Evolutionary conservation across 2,329 filamentous ascomycete species (phyloP), one percentile per base, ranked within the genome.

Genomic region (Xylariaceae sp.): DNA sequence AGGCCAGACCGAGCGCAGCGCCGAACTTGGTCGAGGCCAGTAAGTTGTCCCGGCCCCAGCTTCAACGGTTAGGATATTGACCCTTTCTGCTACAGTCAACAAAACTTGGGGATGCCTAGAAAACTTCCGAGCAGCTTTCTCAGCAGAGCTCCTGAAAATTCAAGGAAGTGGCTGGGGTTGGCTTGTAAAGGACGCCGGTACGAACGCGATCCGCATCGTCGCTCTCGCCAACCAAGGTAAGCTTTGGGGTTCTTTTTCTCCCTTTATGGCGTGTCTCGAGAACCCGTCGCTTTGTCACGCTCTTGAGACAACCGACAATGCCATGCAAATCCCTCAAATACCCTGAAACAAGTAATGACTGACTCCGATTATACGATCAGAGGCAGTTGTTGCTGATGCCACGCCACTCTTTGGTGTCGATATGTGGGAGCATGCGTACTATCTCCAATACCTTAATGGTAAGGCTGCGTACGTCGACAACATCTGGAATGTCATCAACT

Each of bases 351-450:
- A n/a, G n/a, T n/a, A n/a, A n/a, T n/a, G n/a, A n/a, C n/a, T n/a
- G n/a, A n/a, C n/a, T n/a, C n/a, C n/a, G n/a, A n/a, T n/a, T n/a
- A n/a, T n/a, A n/a, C n/a, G n/a, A n/a, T n/a, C n/a, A n/a, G 90
- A 95, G 65, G 86, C 87, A 1, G 80, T 90, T 5, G 80, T 86
- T 12, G 62, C 61, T 3, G 75, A 81, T 5, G 81, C 85, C 59
- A 78, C 82, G n/a, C 86, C 87, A 9, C 73, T 96, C 17, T 77
- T 91, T 40, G 90, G 89, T 0, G 78, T 96, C 2, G 90, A 96
- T 68, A 93, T 95, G 83, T 95, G 90, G 90, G 90, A 96, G 74
- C 90, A 96, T 74, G 90, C 90, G 1, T 96, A 95, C 68, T 96
- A 96, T 66, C 73, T 95, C 16, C 89, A 89, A 81, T 92, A 90